Percentiles rank a stretch among this genome's conserved stretches.
These are phyloP conservation scores for Saitozyma podzolica DNA, from an alignment of 768 basidiomycete species.

Conservation along the genomic window DNA sequence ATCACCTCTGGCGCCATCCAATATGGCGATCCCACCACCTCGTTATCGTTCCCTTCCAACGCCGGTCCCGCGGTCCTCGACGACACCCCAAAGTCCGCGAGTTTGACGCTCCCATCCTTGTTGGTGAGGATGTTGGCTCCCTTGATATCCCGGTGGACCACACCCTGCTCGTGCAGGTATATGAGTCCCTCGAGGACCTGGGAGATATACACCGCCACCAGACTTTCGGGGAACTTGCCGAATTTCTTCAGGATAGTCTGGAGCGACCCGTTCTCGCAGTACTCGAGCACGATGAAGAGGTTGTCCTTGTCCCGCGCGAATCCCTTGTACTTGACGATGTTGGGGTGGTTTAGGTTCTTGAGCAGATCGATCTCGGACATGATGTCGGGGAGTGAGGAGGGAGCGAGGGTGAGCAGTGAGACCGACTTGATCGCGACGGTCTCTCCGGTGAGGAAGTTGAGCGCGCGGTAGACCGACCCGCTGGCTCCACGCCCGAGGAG, in stretches of 20 bases:
- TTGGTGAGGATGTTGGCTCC: conserved; percentile 98
- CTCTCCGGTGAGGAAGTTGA: conserved; percentile 96
- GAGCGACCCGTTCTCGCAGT: conserved; percentile 94
- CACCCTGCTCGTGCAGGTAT: conserved; percentile 98
- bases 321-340: conserved; percentile 99
- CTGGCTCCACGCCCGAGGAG: conserved; percentile 95
- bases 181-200: conserved; percentile 94
- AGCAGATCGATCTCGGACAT: conserved; percentile 95
- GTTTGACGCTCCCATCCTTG: conserved; percentile 95
- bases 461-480: conserved; percentile 87
- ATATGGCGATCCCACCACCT: conserved; percentile 96
- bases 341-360: conserved; percentile 93
- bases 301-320: conserved; percentile 93
- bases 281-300: conserved; percentile 96
- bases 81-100: conserved; percentile 99
- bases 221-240: conserved; percentile 95
- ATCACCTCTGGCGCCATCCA: conserved; percentile 99
- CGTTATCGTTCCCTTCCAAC: conserved; percentile 63
- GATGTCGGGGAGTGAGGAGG: conserved; percentile 90
- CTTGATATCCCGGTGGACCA: conserved; percentile 98
- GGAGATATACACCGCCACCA: conserved; percentile 94
- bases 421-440: conserved; percentile 99
- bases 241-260: conserved; percentile 95
- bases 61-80: conserved; percentile 73
- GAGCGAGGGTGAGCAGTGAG: conserved; percentile 87